Percentiles rank a stretch among this genome's conserved stretches.
Evolutionary conservation across 805 yeast genomes (phyloP).

Genomic region (Clavispora fructus): DNA sequence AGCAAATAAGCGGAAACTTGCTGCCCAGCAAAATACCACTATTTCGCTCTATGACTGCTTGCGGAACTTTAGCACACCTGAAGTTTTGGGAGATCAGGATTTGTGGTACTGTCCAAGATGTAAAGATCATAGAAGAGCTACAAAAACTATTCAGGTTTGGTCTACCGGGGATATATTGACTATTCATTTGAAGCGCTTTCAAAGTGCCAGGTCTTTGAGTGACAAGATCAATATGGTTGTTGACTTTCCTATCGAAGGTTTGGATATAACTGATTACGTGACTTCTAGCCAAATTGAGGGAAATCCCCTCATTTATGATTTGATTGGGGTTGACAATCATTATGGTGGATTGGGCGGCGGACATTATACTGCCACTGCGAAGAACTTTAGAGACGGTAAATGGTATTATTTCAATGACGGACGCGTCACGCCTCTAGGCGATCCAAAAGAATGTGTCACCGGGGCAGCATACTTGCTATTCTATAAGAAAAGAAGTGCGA

Average conservation of each 20-base stretch:
- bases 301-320: constrained; percentile 56
- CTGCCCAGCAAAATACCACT: constrained; percentile 41
- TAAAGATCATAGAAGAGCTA: constrained; percentile 83
- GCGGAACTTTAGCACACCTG: constrained; percentile 69
- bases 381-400: constrained; percentile 64
- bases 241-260: constrained; percentile 78
- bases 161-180: constrained; percentile 86
- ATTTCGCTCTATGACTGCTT: constrained; percentile 65
- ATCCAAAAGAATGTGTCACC: constrained; percentile 56
- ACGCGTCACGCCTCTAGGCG: constrained; percentile 51
- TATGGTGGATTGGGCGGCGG: constrained; percentile 97
- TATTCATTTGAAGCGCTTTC: constrained; percentile 86
- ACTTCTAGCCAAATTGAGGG: constrained; percentile 21
- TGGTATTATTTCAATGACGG: constrained; percentile 95
- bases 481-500: constrained; percentile 55
- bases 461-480: constrained; percentile 86
- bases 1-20: constrained; percentile 32
- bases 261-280: constrained; percentile 66
- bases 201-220: constrained; percentile 75
- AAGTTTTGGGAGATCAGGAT: constrained; percentile 81
- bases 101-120: constrained; percentile 92
- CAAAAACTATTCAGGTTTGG: constrained; percentile 90
- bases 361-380: constrained; percentile 88
- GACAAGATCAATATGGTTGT: constrained; percentile 85
- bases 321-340: constrained; percentile 92